These are phyloP conservation scores for Bryoerythrophyllum caledonicum DNA, from an alignment of 225 moss, liverwort and hornwort genomes.

Conservation along the genomic window DNA sequence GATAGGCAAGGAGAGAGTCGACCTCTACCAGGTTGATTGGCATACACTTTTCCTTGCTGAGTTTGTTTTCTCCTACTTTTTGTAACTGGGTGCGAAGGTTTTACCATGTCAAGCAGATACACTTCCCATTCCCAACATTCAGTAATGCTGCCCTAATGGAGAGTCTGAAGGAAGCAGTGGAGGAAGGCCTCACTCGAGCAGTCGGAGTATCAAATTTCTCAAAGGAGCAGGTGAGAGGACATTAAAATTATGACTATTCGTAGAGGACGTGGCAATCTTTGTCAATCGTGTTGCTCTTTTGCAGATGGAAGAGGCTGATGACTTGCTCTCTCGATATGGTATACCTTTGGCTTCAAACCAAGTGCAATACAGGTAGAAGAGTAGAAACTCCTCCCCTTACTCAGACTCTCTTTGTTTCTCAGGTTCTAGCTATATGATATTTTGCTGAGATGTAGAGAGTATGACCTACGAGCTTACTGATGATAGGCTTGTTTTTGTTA, in stretches of 20 bases:
- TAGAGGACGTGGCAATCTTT: neutral
- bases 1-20: slow-evolving; percentile 70
- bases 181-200: slow-evolving; percentile 79
- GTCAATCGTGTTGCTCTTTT: neutral
- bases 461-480: neutral
- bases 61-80: neutral
- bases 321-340: slow-evolving; percentile 68
- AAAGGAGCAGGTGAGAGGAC: slow-evolving; percentile 70
- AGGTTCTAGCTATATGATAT: neutral
- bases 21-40: slow-evolving; percentile 78
- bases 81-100: neutral
- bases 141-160: slow-evolving; percentile 91
- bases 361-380: slow-evolving; percentile 78
- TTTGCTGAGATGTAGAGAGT: neutral
- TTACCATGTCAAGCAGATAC: slow-evolving; percentile 57
- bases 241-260: no score
- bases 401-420: no score
- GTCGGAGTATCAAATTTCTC: slow-evolving; percentile 96
- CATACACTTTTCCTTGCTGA: neutral
- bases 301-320: slow-evolving; percentile 97
- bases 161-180: slow-evolving; percentile 93
- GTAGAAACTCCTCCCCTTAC: neutral
- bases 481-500: neutral
- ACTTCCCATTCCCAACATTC: slow-evolving; percentile 87
- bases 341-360: slow-evolving; percentile 89